These are phyloP conservation scores for Crepidotus sp. DNA, from an alignment of 1,284 basidiomycete genomes.

Conservation along the genomic window DNA sequence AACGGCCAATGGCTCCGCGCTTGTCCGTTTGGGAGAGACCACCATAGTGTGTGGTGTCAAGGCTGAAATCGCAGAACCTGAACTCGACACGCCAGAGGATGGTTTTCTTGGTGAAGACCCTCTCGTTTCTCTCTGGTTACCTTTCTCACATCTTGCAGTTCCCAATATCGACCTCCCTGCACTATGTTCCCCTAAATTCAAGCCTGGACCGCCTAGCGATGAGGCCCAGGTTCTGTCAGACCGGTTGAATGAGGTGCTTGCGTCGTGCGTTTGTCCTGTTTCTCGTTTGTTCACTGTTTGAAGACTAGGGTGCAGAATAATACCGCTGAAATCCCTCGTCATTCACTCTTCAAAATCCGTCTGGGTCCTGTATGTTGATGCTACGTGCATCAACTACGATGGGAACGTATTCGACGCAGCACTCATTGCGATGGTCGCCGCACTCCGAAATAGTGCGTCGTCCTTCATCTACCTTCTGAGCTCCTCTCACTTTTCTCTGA, in stretches of 20 bases:
- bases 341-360: slow-evolving; percentile 76
- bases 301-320: slow-evolving; percentile 43
- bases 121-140: neutral
- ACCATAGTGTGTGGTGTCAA: slow-evolving; percentile 91
- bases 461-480: neutral
- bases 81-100: slow-evolving; percentile 60
- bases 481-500: slow-evolving; percentile 1
- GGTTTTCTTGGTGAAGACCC: slow-evolving; percentile 71
- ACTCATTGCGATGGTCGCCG: slow-evolving; percentile 79
- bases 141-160: slow-evolving; percentile 24
- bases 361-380: slow-evolving; percentile 91
- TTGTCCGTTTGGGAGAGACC: slow-evolving; percentile 84
- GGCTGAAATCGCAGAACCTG: slow-evolving; percentile 88
- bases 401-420: slow-evolving; percentile 92
- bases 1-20: slow-evolving; percentile 83
- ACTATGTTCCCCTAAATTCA: slow-evolving; percentile 87
- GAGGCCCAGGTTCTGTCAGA: slow-evolving; percentile 87
- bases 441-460: slow-evolving; percentile 71
- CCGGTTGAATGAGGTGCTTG: slow-evolving; percentile 67
- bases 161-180: slow-evolving; percentile 84
- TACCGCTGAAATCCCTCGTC: slow-evolving; percentile 65
- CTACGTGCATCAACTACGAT: slow-evolving; percentile 94
- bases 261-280: slow-evolving; percentile 43
- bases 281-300: slow-evolving; percentile 1
- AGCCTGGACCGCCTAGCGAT: slow-evolving; percentile 87